Conservation (phyloP, 2,329 filamentous ascomycete genomes). For the Colletotrichum coccodes region DNA sequence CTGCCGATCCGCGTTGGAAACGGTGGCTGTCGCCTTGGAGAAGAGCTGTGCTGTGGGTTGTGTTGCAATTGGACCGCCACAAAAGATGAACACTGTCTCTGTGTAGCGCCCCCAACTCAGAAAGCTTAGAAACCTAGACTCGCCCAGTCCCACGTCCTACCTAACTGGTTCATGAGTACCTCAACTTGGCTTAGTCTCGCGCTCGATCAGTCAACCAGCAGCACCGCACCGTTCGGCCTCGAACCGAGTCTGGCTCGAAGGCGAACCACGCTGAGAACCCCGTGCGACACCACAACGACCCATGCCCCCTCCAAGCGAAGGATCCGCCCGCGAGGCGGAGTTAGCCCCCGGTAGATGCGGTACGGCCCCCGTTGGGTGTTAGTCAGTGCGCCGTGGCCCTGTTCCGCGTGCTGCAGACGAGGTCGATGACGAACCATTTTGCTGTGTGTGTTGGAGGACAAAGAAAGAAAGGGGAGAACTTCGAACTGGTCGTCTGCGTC, state of each 20-base stretch:
- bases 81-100: background rate
- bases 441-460: background rate
- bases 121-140: background rate
- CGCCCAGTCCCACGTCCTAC: background rate
- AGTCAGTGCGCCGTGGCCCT: background rate
- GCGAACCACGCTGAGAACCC: background rate
- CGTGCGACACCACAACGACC: background rate
- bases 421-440: background rate
- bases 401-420: background rate
- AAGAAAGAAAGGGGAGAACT: background rate
- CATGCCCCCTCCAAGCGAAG: background rate
- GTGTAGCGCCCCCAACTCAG: background rate
- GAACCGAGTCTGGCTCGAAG: background rate
- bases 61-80: constrained; percentile 1
- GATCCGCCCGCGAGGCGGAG: background rate
- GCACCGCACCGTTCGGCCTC: background rate
- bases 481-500: background rate
- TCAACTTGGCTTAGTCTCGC: background rate
- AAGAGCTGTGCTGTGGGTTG: background rate
- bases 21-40: constrained; percentile 4
- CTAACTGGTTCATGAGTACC: background rate
- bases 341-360: background rate
- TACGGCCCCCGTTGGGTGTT: background rate
- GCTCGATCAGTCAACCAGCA: background rate
- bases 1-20: background rate